A percentile compares a stretch with the other conserved stretches of the same genome.
Evolutionary conservation across 169 alveolate genomes (phyloP).

Genomic region (Eimeria tenella): DNA sequence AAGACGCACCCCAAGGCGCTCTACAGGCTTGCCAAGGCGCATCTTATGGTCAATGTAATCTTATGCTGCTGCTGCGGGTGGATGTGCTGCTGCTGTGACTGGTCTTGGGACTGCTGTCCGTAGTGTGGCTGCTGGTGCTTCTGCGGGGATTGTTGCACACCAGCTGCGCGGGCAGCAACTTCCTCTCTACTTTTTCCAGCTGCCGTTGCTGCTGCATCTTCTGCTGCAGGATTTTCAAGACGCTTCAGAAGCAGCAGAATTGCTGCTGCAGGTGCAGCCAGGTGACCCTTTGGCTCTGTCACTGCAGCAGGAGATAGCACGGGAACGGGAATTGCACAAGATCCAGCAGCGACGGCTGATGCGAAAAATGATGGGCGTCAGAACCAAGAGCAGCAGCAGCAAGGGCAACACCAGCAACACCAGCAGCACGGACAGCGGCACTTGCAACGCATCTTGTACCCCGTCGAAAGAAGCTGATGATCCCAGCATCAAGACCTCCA

Average conservation of each 20-base stretch:
- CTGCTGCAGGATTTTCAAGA: constrained; percentile 25
- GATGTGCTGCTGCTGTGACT: not conserved
- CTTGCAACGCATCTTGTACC: not conserved
- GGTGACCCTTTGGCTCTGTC: not conserved
- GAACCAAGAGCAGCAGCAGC: not conserved
- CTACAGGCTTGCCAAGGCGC: constrained; percentile 65
- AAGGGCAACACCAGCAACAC: constrained; percentile 17
- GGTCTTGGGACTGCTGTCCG: not conserved
- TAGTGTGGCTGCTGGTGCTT: not conserved
- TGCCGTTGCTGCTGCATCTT: not conserved
- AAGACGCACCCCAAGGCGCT: constrained; percentile 46
- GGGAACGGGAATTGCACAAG: not conserved
- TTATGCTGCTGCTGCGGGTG: constrained; percentile 15
- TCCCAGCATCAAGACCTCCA: not conserved
- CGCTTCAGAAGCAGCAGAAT: constrained; percentile 47
- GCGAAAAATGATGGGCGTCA: constrained; percentile 9
- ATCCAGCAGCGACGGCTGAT: constrained; percentile 30
- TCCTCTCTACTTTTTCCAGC: not conserved
- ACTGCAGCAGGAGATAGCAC: constrained; percentile 33
- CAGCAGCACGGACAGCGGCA: constrained; percentile 3
- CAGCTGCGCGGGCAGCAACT: not conserved
- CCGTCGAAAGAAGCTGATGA: no score
- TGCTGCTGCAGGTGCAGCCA: constrained; percentile 3
- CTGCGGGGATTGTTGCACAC: not conserved
- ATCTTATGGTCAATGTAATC: constrained; percentile 27